Conservation (phyloP, 2,329 filamentous ascomycete genomes). For the Magnaporthiopsis poae region DNA sequence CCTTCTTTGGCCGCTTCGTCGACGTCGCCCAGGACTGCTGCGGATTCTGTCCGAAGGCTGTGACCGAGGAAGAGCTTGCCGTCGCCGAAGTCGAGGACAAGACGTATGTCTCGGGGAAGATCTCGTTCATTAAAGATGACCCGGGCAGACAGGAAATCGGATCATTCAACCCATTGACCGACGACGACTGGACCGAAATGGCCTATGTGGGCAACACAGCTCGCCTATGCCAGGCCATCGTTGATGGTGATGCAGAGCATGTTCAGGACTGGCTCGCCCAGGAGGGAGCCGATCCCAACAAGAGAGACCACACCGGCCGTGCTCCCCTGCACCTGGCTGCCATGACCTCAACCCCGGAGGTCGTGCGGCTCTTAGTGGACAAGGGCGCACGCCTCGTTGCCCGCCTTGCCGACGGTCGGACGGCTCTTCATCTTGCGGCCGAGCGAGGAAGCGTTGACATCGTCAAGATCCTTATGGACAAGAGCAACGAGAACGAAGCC, state of each 20-base stretch:
- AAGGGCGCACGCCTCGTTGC: constrained; percentile 63
- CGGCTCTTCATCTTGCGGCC: constrained; percentile 73
- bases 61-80: constrained; percentile 62
- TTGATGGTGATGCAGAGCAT: constrained; percentile 60
- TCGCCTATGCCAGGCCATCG: constrained; percentile 69
- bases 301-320: constrained; percentile 67
- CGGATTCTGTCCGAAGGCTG: constrained; percentile 61
- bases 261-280: constrained; percentile 61
- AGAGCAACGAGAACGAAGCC: constrained; percentile 65
- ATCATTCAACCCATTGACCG: constrained; percentile 69
- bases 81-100: constrained; percentile 62
- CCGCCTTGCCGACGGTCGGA: constrained; percentile 68
- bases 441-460: constrained; percentile 59
- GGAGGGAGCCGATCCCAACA: constrained; percentile 60
- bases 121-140: constrained; percentile 69
- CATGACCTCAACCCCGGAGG: constrained; percentile 55
- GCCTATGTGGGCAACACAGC: constrained; percentile 75
- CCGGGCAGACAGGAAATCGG: constrained; percentile 65
- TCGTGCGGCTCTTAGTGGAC: constrained; percentile 63
- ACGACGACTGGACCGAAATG: constrained; percentile 84
- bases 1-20: constrained; percentile 68
- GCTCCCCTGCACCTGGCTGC: constrained; percentile 70
- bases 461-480: constrained; percentile 60
- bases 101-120: constrained; percentile 63
- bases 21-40: constrained; percentile 76